Evolutionary conservation across 805 yeast genomes (phyloP), one percentile per base, ranked within the genome.

Genomic region (Hanseniaspora lachancei): DNA sequence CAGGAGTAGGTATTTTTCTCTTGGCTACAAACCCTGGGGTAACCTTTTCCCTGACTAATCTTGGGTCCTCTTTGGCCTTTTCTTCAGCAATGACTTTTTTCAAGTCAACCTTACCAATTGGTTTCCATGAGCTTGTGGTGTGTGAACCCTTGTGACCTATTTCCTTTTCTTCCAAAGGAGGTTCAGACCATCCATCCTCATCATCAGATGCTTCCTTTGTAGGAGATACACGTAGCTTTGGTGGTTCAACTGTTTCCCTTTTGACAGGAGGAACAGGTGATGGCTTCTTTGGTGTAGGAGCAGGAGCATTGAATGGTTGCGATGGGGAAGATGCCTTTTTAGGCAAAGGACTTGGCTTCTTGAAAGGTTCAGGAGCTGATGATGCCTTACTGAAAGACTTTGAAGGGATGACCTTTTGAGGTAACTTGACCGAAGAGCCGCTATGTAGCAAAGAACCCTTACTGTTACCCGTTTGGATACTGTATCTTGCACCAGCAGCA

Each of bases 401-500:
- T 20, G 39, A 20, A 34, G 56, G 56, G 20, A 53, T 46, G 5
- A 49, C 39, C 40, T 43, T 53, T 53, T 44, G 44, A 10, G 50
- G 50, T 8, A 46, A 15, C 27, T 46, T 46, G 13, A 44, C 55
- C 7, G 49, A 29, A 18, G 38, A 32, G 21, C 57, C 54, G 15
- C 54, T 21, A 24, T 48, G 49, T 29, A 49, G 32, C 47, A 48
- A 23, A 39, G 52, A 23, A 38, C 57, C 54, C 39, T 48, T 55
- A 52, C 49, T 47, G 49, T 29, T 58, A 35, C 63, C 61, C 18
- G 67, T 58, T 15, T 80, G 86, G 55, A 79, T 78, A 5, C 93
- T 82, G 71, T 93, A 93, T 65, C 95, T 82, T 18, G 98, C 96
- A 63, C 98, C 98, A 2, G 97, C 86, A 36, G 97, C 96, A 61